Conservation (phyloP, 352 stramenopile species). For the Pilasporangium apinafurcum region DNA sequence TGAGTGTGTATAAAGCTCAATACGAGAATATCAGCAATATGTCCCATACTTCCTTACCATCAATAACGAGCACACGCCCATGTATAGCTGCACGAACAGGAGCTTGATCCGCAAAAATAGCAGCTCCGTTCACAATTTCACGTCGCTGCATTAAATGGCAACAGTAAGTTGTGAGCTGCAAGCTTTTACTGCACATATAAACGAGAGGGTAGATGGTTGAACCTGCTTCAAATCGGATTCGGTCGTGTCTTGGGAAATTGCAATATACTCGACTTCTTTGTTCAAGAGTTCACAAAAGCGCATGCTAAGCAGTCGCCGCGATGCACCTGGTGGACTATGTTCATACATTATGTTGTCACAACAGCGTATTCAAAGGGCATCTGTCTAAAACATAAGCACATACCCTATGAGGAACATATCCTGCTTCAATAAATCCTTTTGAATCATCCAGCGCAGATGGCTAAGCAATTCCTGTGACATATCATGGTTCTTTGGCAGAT, state of each 20-base stretch:
- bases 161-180: no score
- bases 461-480: conserved; percentile 62
- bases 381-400: neutral
- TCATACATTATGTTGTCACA: neutral
- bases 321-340: conserved; percentile 63
- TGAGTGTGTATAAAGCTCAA: neutral
- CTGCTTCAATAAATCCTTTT: conserved; percentile 78
- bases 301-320: conserved; percentile 69
- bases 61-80: conserved; percentile 91
- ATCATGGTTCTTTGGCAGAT: conserved; percentile 32
- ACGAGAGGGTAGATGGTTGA: neutral
- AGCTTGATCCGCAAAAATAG: conserved; percentile 88
- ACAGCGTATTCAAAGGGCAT: neutral
- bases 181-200: no score
- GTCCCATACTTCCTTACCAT: conserved; percentile 40
- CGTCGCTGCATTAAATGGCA: conserved; percentile 43
- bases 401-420: conserved; percentile 88
- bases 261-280: conserved; percentile 86
- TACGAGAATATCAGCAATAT: neutral
- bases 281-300: conserved; percentile 83
- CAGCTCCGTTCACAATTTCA: conserved; percentile 62
- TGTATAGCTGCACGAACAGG: conserved; percentile 92
- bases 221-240: conserved; percentile 91
- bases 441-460: conserved; percentile 84
- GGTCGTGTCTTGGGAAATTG: conserved; percentile 92